Conservation (phyloP, 2,329 filamentous ascomycete genomes). For the Aureobasidium sp. region DNA sequence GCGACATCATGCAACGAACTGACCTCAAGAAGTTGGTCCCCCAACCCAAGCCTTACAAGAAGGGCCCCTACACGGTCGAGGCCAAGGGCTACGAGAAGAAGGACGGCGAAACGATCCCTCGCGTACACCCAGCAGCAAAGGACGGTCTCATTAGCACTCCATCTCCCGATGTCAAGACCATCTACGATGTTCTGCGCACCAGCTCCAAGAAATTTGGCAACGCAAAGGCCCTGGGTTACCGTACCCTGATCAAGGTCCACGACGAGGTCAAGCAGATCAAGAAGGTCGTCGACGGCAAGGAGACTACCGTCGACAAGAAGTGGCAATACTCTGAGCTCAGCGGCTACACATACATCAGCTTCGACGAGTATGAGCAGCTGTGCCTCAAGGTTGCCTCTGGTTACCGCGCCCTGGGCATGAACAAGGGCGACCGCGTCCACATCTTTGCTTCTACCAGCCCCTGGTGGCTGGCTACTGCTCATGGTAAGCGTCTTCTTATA, state of each 20-base stretch:
- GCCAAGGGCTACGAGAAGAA: conserved; percentile 60
- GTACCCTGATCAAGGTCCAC: conserved; percentile 70
- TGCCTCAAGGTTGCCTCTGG: conserved; percentile 64
- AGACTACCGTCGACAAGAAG: conserved; percentile 77
- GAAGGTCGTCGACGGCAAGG: conserved; percentile 76
- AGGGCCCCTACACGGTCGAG: conserved; percentile 69
- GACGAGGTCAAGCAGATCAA: conserved; percentile 82
- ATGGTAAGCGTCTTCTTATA: conserved; percentile 18
- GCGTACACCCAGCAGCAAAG: conserved; percentile 64
- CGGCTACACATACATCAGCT: conserved; percentile 67
- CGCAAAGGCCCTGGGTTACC: conserved; percentile 53
- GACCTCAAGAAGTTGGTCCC: conserved; percentile 43
- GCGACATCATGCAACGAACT: conserved; percentile 29
- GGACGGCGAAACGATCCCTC: conserved; percentile 76
- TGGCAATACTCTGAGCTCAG: conserved; percentile 87
- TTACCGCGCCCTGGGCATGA: conserved; percentile 66
- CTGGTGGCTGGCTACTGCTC: conserved; percentile 75
- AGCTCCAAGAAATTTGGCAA: conserved; percentile 53
- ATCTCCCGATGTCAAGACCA: conserved; percentile 62
- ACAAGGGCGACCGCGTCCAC: conserved; percentile 62
- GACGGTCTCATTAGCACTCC: conserved; percentile 62
- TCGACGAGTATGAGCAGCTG: conserved; percentile 68
- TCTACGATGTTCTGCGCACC: conserved; percentile 70
- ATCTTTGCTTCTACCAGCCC: conserved; percentile 77
- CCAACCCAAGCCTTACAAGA: conserved; percentile 47